phyloP scores from a whole-genome alignment of 306 rosid genomes.

The Vachellia collinsii region DNA sequence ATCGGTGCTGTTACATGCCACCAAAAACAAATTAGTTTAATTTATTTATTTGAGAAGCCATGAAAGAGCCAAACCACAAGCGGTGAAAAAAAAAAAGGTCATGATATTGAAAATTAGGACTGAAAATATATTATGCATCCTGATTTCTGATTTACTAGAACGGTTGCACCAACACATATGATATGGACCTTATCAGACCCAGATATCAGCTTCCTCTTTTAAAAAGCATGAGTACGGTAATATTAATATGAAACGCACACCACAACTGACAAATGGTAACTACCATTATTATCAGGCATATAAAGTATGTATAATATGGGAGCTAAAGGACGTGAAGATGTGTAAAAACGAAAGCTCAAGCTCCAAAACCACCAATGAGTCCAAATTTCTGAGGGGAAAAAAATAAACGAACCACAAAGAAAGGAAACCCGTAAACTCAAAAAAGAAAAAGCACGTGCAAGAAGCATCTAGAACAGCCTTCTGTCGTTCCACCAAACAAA shows the following conservation, averaged over 20 bases:
- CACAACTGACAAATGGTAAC: neutral
- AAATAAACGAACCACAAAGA: neutral
- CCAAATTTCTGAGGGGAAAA: conserved; percentile 28
- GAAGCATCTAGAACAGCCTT: neutral
- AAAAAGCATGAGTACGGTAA: neutral
- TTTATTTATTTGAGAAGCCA: neutral
- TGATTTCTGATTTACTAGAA: neutral
- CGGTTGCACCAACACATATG: neutral
- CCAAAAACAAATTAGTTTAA: conserved; percentile 14
- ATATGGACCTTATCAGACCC: neutral
- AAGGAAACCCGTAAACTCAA: neutral
- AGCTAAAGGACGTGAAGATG: conserved; percentile 21
- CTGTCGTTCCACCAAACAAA: conserved; percentile 10
- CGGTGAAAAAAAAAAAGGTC: neutral
- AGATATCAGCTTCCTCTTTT: neutral
- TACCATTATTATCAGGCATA: conserved; percentile 25
- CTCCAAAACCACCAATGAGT: conserved; percentile 8
- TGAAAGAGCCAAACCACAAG: neutral
- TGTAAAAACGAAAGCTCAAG: neutral
- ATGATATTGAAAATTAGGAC: neutral
- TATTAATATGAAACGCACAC: conserved; percentile 13
- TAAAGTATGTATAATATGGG: neutral
- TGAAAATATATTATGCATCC: neutral
- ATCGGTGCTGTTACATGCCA: neutral
- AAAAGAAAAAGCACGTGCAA: neutral